Evolutionary conservation across 1,284 basidiomycete genomes (phyloP).

Genomic region (Malassezia caprae): DNA sequence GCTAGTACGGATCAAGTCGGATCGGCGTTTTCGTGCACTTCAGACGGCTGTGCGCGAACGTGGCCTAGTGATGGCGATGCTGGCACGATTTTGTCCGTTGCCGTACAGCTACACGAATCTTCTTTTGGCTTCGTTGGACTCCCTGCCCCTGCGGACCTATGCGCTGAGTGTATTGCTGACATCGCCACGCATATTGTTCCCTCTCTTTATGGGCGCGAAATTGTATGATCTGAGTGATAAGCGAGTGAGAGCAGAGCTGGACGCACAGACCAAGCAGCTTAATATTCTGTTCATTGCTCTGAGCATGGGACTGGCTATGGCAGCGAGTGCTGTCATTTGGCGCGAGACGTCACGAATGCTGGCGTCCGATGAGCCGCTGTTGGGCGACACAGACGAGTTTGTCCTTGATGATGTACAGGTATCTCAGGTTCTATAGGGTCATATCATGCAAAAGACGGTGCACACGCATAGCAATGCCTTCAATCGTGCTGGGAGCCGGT

Average conservation of each 20-base stretch:
- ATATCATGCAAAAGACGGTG: constrained; percentile 9
- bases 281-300: constrained; percentile 26
- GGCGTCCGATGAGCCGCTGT: background rate
- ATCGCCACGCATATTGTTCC: constrained; percentile 40
- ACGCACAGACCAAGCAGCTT: constrained; percentile 19
- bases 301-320: constrained; percentile 5
- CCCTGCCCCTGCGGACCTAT: constrained; percentile 26
- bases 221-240: constrained; percentile 36
- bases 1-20: constrained; percentile 19
- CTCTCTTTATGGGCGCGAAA: constrained; percentile 37
- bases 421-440: background rate
- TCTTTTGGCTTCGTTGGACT: constrained; percentile 28
- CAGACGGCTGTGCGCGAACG: constrained; percentile 27
- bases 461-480: constrained; percentile 66
- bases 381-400: background rate
- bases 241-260: constrained; percentile 22
- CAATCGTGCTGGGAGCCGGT: constrained; percentile 83
- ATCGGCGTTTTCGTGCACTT: constrained; percentile 31
- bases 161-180: constrained; percentile 31
- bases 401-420: background rate
- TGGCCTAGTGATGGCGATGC: constrained; percentile 32
- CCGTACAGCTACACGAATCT: constrained; percentile 34
- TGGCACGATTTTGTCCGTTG: constrained; percentile 39
- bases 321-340: constrained; percentile 13
- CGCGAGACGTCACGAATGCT: constrained; percentile 1